Conservation (phyloP, 805 yeast species). For the Candida hispaniensis region DNA sequence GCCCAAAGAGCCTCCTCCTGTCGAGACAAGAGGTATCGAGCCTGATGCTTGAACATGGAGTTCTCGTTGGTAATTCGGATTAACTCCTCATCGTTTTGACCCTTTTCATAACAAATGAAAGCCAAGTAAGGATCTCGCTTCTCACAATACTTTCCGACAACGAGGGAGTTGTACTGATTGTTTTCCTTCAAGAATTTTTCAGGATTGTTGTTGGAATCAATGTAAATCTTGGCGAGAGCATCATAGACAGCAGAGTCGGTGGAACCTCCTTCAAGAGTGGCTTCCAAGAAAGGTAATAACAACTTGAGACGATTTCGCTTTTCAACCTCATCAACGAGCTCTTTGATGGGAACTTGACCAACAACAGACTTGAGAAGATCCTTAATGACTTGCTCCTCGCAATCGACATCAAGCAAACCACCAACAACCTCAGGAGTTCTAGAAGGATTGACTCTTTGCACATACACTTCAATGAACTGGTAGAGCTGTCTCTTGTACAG, state of each 20-base stretch:
- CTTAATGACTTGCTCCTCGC: slow-evolving; percentile 84
- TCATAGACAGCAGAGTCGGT: slow-evolving; percentile 87
- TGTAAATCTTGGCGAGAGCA: slow-evolving; percentile 93
- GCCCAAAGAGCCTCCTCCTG: slow-evolving; percentile 82
- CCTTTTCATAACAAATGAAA: slow-evolving; percentile 94
- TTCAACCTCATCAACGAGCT: slow-evolving; percentile 88
- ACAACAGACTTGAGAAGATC: slow-evolving; percentile 69
- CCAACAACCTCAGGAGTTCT: slow-evolving; percentile 96
- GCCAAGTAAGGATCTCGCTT: slow-evolving; percentile 98
- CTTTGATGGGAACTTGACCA: slow-evolving; percentile 89
- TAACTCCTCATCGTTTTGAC: slow-evolving; percentile 81
- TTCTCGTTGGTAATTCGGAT: slow-evolving; percentile 90
- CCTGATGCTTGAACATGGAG: slow-evolving; percentile 97
- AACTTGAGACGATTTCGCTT: slow-evolving; percentile 89
- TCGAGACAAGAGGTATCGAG: slow-evolving; percentile 82
- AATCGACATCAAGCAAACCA: slow-evolving; percentile 91
- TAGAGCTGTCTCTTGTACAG: slow-evolving; percentile 91
- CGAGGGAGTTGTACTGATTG: slow-evolving; percentile 77
- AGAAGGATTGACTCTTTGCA: slow-evolving; percentile 93
- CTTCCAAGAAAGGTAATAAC: slow-evolving; percentile 84
- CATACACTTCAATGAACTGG: slow-evolving; percentile 95
- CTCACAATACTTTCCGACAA: slow-evolving; percentile 97
- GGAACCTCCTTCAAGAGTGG: slow-evolving; percentile 68
- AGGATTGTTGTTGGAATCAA: slow-evolving; percentile 94
- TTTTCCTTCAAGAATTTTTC: slow-evolving; percentile 93